Evolutionary conservation across 176 grass and related monocot genomes (phyloP).

Genomic region (Oryza australiensis): DNA sequence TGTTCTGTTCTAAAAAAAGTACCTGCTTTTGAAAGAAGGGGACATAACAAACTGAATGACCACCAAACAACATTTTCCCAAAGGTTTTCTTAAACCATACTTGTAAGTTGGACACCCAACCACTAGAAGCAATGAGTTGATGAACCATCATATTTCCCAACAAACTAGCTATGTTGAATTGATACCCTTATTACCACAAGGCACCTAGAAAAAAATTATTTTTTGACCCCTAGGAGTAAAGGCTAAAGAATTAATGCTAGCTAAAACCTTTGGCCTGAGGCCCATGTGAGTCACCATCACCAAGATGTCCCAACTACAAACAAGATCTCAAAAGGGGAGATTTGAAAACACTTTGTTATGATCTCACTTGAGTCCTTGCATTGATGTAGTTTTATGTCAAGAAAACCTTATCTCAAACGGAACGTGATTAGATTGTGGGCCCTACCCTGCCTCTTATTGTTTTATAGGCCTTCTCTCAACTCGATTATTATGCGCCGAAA

Average conservation of each 20-base stretch:
- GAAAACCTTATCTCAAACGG: conserved; percentile 67
- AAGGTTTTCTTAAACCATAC: conserved; percentile 42
- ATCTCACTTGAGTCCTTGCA: conserved; percentile 54
- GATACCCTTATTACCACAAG: conserved; percentile 40
- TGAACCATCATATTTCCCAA: conserved; percentile 55
- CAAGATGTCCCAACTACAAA: conserved; percentile 77
- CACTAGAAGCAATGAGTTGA: conserved; percentile 40
- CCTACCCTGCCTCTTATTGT: conserved; percentile 24
- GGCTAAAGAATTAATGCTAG: conserved; percentile 49
- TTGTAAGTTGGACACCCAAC: conserved; percentile 49
- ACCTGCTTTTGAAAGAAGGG: conserved; percentile 39
- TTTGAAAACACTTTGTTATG: conserved; percentile 70
- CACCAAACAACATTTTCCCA: conserved; percentile 43
- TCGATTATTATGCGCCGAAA: conserved; percentile 59
- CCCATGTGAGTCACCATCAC: conserved; percentile 66
- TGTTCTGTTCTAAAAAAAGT: conserved; percentile 19
- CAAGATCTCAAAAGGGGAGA: conserved; percentile 72
- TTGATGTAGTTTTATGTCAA: conserved; percentile 58
- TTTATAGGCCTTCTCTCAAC: conserved; percentile 45
- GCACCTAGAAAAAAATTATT: conserved; percentile 36
- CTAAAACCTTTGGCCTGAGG: conserved; percentile 39
- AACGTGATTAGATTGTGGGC: conserved; percentile 55
- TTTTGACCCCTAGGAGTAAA: conserved; percentile 45
- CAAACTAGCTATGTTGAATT: conserved; percentile 33
- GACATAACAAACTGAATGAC: conserved; percentile 61